These are phyloP conservation scores for Gyrodon lividus DNA, from an alignment of 768 basidiomycete species.

Conservation along the genomic window DNA sequence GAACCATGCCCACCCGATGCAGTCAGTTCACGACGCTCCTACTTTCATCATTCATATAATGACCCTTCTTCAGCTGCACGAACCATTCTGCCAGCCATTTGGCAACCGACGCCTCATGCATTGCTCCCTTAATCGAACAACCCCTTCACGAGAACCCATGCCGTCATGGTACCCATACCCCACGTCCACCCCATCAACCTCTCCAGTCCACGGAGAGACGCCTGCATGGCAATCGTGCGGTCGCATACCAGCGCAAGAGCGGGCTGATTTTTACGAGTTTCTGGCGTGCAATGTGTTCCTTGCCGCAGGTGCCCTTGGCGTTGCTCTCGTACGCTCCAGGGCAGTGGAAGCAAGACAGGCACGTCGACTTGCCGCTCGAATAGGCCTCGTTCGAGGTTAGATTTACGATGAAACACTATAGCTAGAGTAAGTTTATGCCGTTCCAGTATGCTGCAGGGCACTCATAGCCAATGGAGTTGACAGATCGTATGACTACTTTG, in stretches of 20 bases:
- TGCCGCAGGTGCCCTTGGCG: conserved; percentile 57
- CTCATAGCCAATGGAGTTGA: background rate
- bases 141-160: conserved; percentile 20
- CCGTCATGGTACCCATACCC: conserved; percentile 15
- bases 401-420: conserved; percentile 6
- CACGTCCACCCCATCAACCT: conserved; percentile 11
- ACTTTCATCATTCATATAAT: conserved; percentile 5
- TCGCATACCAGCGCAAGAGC: conserved; percentile 74
- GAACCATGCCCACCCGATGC: conserved; percentile 62
- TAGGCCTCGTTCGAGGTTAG: conserved; percentile 58
- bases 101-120: conserved; percentile 90
- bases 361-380: conserved; percentile 80
- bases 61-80: conserved; percentile 53
- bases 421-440: conserved; percentile 2
- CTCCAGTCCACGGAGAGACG: conserved; percentile 46
- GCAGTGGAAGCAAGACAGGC: conserved; percentile 73
- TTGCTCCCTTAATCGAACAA: conserved; percentile 47
- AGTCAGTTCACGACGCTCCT: conserved; percentile 39
- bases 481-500: background rate
- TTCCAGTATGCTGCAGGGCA: background rate
- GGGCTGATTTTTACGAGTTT: conserved; percentile 90
- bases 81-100: conserved; percentile 95
- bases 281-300: conserved; percentile 80
- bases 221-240: conserved; percentile 95
- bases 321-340: conserved; percentile 69